Base-by-base conservation (phyloP, 2,329 filamentous ascomycete species). In the Xylaria sp. region DNA sequence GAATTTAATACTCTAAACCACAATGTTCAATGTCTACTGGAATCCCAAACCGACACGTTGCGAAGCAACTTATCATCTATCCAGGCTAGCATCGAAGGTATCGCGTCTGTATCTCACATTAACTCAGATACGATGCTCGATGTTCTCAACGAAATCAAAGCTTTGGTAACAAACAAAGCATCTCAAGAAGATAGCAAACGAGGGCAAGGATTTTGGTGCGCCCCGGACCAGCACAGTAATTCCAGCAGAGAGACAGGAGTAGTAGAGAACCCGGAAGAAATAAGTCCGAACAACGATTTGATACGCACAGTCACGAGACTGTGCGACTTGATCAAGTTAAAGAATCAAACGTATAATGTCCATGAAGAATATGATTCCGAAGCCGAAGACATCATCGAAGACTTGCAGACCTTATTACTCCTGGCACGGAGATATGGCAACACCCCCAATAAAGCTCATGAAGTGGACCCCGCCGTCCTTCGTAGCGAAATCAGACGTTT, bases 301-400 rank as follows among this genome's bases (percentile, higher is more conserved):
- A 20, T 56, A 54, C 25, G 25, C 25, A 31, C 49, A 23, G 36
- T 57, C 33, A 41, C 20, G 12, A 23, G 54, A 25, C 41, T 57
- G 15, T 41, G 54, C 33, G 33, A 41, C 18, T 43, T 57, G 20
- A 25, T 57, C n/a, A 41, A 25, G 4, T 1, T 57, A 12, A 57
- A 57, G n/a, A 41, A 57, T 20, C n/a, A n/a, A 25, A 57, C n/a
- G 10, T 41, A 41, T 18, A 33, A 57, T 13, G 10, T 23, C 33
- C 18, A 57, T 39, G 36, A 39, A 39, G 54, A 25, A 15, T 23
- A 43, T 8, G 54, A 57, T 23, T 12, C 20, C 8, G 33, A 43
- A 18, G 33, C 54, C 20, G 54, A 57, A 25, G 54, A 57, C 12
- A 57, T 57, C 54, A 57, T 57, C 9, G 54, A 57, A 57, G 10